phyloP scores from a whole-genome alignment of 768 basidiomycete species.

The Hericium erinaceus region DNA sequence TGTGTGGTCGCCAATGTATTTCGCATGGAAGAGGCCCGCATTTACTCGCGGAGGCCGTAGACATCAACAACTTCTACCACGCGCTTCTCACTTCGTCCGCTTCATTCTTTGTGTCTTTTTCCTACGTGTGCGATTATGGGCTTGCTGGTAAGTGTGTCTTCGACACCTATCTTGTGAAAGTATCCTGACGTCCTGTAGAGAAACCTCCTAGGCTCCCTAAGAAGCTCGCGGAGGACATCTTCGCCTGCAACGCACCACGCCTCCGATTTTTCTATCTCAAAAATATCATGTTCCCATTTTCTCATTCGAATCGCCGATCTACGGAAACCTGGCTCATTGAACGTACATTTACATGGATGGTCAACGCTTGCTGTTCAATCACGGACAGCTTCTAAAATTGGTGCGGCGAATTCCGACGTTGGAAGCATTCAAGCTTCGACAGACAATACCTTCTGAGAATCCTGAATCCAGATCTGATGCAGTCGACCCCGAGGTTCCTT shows the following conservation, averaged over 20 bases:
- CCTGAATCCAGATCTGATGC: not conserved
- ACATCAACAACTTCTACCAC: not conserved
- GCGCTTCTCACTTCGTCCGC: not conserved
- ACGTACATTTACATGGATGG: not conserved
- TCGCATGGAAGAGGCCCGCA: no score
- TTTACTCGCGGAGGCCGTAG: not conserved
- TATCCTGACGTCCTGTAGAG: not conserved
- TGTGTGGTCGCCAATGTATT: no score
- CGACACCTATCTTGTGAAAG: not conserved
- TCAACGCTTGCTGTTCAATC: not conserved
- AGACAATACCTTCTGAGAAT: not conserved
- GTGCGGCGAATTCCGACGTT: not conserved
- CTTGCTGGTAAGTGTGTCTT: no score
- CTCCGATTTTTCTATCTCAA: not conserved
- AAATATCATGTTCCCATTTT: not conserved
- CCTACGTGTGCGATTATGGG: not conserved
- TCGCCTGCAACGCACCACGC: not conserved
- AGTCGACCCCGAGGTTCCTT: not conserved
- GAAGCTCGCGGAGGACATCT: not conserved
- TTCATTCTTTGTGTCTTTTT: not conserved
- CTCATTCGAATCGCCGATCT: not conserved
- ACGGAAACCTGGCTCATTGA: not conserved
- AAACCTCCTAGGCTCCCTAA: no score
- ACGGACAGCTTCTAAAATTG: not conserved
- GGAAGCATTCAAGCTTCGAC: not conserved